Evolutionary conservation across 768 basidiomycete species (phyloP).

Genomic region (Sporobolomyces roseus): DNA sequence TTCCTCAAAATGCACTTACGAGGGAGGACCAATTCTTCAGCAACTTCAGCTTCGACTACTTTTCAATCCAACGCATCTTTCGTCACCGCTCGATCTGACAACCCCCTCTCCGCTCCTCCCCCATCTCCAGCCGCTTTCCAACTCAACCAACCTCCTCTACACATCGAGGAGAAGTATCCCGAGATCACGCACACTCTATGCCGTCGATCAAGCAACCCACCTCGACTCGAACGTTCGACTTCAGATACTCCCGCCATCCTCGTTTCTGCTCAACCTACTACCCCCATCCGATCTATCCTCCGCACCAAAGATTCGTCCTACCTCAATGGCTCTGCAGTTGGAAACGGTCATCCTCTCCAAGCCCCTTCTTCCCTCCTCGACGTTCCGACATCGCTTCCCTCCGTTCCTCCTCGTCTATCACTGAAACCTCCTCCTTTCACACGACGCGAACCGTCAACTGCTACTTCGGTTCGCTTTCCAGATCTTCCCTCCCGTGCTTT

Average conservation of each 20-base stretch:
- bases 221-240: neutral
- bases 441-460: neutral
- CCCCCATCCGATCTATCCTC: conserved; percentile 3
- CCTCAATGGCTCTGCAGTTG: conserved; percentile 3
- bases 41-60: neutral
- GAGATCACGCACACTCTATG: neutral
- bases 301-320: neutral
- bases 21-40: conserved; percentile 3
- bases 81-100: conserved; percentile 21
- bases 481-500: neutral
- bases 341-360: conserved; percentile 1
- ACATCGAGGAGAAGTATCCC: conserved; percentile 4
- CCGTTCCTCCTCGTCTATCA: neutral
- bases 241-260: conserved; percentile 3
- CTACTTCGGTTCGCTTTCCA: conserved; percentile 17
- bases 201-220: neutral
- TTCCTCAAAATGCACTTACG: conserved; percentile 1
- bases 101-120: conserved; percentile 5
- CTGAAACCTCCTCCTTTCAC: too few relatives aligned
- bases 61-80: conserved; percentile 18
- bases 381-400: neutral
- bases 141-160: conserved; percentile 11
- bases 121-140: conserved; percentile 12
- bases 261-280: neutral
- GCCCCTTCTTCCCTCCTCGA: neutral